Percentiles rank a stretch among this genome's conserved stretches.
phyloP scores from a whole-genome alignment of 2,329 filamentous ascomycete species.

The Aspergillus fumigatus region DNA sequence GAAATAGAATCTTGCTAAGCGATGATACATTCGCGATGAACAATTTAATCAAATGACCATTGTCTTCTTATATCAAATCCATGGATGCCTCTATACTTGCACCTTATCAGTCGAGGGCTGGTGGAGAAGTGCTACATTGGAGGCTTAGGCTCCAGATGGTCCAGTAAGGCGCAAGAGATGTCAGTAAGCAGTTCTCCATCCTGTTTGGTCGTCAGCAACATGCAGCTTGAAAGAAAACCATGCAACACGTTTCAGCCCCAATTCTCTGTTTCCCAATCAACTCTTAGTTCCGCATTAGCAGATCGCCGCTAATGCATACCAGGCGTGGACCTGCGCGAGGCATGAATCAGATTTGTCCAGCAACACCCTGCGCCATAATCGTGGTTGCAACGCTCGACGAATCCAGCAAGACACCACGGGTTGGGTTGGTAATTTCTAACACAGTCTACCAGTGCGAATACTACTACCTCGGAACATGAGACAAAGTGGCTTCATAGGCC shows the following conservation, averaged over 20 bases:
- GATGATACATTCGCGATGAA: not conserved
- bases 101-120: not conserved
- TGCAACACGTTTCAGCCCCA: not conserved
- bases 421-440: not conserved
- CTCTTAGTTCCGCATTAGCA: not conserved
- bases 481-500: not conserved
- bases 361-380: not conserved
- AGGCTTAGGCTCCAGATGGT: not conserved
- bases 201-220: not conserved
- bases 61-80: not conserved
- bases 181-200: not conserved
- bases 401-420: not conserved
- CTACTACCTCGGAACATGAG: not conserved
- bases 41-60: not conserved
- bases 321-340: no score
- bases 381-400: not conserved
- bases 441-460: not conserved
- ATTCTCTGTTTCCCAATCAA: not conserved
- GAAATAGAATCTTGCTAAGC: constrained; percentile 1
- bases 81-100: not conserved
- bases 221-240: not conserved
- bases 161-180: not conserved
- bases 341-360: no score
- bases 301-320: not conserved
- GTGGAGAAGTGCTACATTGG: not conserved